Base-by-base conservation (phyloP, 164 flowering plant genomes). In the Annona squamosa region DNA sequence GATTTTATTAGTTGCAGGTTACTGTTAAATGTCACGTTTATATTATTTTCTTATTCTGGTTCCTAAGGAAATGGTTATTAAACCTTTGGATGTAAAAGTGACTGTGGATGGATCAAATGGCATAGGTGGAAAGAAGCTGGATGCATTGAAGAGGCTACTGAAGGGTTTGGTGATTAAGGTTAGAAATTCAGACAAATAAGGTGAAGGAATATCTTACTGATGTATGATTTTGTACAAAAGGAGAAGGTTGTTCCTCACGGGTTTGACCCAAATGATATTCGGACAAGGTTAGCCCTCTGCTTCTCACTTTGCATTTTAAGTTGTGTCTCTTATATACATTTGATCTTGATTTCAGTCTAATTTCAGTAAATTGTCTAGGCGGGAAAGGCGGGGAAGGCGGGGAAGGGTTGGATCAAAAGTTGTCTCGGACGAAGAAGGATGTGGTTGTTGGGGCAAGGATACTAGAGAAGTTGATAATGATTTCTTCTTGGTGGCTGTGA, bases 71-170 rank as follows among this genome's bases (percentile, higher is more conserved):
- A 70, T 43, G 4, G 65, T 69, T 0, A 59, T 43, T 17, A 68
- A 56, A 66, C 70, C 71, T 44, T 16, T 59, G 52, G 81, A 77
- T 76, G 84, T 82, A 46, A 86, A 82, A 72, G 66, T 92, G 84
- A 71, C 82, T 19, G 93, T 92, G 46, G 99, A 94, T 87, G 97
- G 96, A 61, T 91, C 99, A 74, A 92, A 94, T 87, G 99, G 99
- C 70, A 88, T 94, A 5, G 99, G 99, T 74, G 97, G 93, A 72
- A 86, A 84, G 74, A 91, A 92, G 75, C 87, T 94, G 70, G 82
- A 81, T 80, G 68, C 78, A 7, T 71, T 90, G 65, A 86, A 82
- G 77, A 75, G 79, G 12, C 59, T 71, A 77, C 77, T 91, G 72
- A 80, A 73, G 77, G 81, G 74, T 78, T 73, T 90, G 71, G 79